Evolutionary conservation across 1,139 yeast species (phyloP).

Genomic region (Yamadazyma buinensis): DNA sequence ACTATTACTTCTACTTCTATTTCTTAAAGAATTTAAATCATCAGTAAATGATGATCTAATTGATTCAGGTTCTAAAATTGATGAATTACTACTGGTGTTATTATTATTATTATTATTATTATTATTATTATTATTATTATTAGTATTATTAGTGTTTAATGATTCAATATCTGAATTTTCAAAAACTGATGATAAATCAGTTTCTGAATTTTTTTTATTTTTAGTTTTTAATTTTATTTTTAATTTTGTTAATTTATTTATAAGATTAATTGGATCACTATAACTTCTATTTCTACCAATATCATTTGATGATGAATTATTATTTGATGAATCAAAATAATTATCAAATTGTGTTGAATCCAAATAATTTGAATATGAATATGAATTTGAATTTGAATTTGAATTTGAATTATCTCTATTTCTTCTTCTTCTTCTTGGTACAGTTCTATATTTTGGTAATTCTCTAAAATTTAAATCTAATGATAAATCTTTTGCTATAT

Average conservation of each 20-base stretch:
- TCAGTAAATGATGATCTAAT: too few species aligned
- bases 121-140: too few species aligned
- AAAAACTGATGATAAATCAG: constrained; percentile 5
- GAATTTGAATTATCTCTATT: neutral
- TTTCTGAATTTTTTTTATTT: constrained; percentile 12
- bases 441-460: constrained; percentile 66
- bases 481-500: constrained; percentile 61
- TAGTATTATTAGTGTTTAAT: too few species aligned
- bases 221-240: constrained; percentile 9
- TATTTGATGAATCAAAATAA: too few species aligned
- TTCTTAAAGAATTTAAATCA: too few species aligned
- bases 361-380: neutral
- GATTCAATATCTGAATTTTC: constrained; percentile 4
- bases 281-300: constrained; percentile 12
- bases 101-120: too few species aligned
- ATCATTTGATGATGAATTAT: neutral
- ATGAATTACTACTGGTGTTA: neutral
- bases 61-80: constrained; percentile 1
- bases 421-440: constrained; percentile 61
- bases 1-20: neutral
- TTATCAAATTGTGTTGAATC: neutral
- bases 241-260: constrained; percentile 12
- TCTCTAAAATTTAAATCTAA: constrained; percentile 58
- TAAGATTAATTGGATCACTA: constrained; percentile 15
- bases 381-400: constrained; percentile 4